Percentiles rank a stretch among this genome's conserved stretches.
phyloP scores from a whole-genome alignment of 2,329 filamentous ascomycete genomes.

The Shiraia bambusicola region DNA sequence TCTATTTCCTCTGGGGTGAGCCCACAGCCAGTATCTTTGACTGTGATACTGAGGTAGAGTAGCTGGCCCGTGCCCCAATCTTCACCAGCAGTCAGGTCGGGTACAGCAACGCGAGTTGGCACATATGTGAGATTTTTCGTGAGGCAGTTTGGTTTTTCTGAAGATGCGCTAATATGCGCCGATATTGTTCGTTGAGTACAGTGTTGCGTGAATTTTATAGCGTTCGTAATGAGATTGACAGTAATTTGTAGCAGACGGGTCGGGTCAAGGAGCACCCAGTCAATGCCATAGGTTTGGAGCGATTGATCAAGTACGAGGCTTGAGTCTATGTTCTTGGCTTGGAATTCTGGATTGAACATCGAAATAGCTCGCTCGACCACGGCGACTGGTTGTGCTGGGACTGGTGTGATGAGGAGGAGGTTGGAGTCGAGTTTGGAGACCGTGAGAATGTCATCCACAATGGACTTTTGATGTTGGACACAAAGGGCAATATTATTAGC shows the following conservation, averaged over 20 bases:
- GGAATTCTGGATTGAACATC: conserved; percentile 44
- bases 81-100: conserved; percentile 19
- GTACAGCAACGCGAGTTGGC: conserved; percentile 18
- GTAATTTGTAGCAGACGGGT: conserved; percentile 48
- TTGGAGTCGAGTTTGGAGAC: conserved; percentile 38
- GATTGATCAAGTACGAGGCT: conserved; percentile 38
- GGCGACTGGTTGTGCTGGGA: conserved; percentile 40
- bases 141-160: conserved; percentile 34
- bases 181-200: conserved; percentile 39
- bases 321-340: conserved; percentile 33
- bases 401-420: conserved; percentile 38
- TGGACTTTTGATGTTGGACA: conserved; percentile 38
- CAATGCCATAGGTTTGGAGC: conserved; percentile 36
- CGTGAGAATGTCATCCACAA: conserved; percentile 40
- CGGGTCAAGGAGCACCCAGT: conserved; percentile 48
- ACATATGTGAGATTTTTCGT: conserved; percentile 28
- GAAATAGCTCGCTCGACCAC: conserved; percentile 39
- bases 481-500: conserved; percentile 46
- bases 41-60: conserved; percentile 32
- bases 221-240: conserved; percentile 48
- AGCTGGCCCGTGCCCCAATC: conserved; percentile 35
- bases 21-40: conserved; percentile 38
- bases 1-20: conserved; percentile 34
- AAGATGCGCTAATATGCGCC: conserved; percentile 40
- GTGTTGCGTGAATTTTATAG: conserved; percentile 50